Evolutionary conservation across 495 filamentous ascomycete species (phyloP).

Genomic region (Umbilicaria muhlenbergii): DNA sequence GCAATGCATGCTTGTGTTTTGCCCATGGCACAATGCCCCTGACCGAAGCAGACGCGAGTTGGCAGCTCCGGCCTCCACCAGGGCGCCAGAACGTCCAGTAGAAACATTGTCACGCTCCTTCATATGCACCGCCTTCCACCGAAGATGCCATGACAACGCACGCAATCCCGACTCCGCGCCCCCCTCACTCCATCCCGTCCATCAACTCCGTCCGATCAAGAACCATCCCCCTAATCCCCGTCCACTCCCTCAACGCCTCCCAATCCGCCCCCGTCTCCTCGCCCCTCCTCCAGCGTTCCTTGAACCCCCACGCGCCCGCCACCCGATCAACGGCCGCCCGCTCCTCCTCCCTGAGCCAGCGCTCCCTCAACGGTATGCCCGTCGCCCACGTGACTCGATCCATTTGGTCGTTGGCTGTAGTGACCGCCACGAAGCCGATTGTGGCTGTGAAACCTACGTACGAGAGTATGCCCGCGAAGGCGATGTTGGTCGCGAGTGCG

Average conservation of each 20-base stretch:
- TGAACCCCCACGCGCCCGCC: slow-evolving; percentile 79
- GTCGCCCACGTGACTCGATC: slow-evolving; percentile 74
- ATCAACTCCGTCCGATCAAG: slow-evolving; percentile 75
- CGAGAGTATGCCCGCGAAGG: slow-evolving; percentile 63
- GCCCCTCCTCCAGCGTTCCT: slow-evolving; percentile 58
- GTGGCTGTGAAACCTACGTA: slow-evolving; percentile 67
- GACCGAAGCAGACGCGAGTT: too few species aligned
- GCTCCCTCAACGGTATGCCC: slow-evolving; percentile 61
- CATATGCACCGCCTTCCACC: too few species aligned
- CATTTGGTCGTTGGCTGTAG: slow-evolving; percentile 88
- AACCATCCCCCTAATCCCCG: slow-evolving; percentile 68
- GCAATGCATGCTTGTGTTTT: too few species aligned
- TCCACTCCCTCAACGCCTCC: slow-evolving; percentile 67
- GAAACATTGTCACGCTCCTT: too few species aligned
- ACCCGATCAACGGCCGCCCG: slow-evolving; percentile 76
- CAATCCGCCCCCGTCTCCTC: slow-evolving; percentile 87
- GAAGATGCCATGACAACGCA: too few species aligned
- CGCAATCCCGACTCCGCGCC: too few species aligned
- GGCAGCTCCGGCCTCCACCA: too few species aligned
- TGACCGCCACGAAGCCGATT: slow-evolving; percentile 68
- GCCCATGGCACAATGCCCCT: too few species aligned
- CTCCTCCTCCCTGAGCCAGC: slow-evolving; percentile 92
- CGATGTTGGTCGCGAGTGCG: slow-evolving; percentile 52
- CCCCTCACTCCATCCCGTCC: slow-evolving; percentile 65
- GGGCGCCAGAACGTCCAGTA: too few species aligned